Base-by-base conservation (phyloP, 495 filamentous ascomycete species). In the Clohesyomyces aquaticus region DNA sequence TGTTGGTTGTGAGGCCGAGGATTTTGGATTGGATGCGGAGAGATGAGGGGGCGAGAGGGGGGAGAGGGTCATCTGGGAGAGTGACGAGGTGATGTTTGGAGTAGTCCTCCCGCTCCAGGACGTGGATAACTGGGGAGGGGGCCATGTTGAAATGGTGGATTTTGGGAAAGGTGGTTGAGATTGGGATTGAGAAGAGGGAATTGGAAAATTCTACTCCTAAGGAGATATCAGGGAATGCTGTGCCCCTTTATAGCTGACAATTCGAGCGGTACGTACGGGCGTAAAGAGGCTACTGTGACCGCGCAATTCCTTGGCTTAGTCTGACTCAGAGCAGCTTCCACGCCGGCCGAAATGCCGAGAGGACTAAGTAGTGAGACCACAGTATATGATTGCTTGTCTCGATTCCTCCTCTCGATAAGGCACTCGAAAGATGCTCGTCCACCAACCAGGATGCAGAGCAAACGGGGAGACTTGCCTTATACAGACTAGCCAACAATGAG, bases 1-100 rank as follows among this genome's bases (percentile, higher is more conserved):
- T 86, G 72, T 85, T 85, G 16, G 80, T 79, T 0, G 82, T 82
- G 0, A 85, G 68, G 25, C 77, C 74, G 19, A 85, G 43, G 1
- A 83, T 69, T 1, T 64, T 68, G 2, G 79, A 72, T 25, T 73
- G 78, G 12, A 83, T 65, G 25, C 81, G 78, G 48, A 85, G 38
- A 1, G 66, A 68, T 23, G 49, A 68, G 4, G 66, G 60, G 14
- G 38, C 55, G n/a, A 68, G 27, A 59, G 66, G 35, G 18, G 49
- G 52, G 41, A 59, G 56, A 16, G 55, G 23, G 11, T 57, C 49
- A 3, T 48, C 49, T 4, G 66, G 66, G 0, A 68, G 48, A 6
- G 48, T 46, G 29, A 68, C 26, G 35, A 68, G 55, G 26, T 35
- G 60, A 28, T 68, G 66, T 1, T 50, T 65, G 14, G 66, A 27